These are phyloP conservation scores for Forsythia suspensa DNA, from an alignment of 257 asterid genomes.

Conservation along the genomic window DNA sequence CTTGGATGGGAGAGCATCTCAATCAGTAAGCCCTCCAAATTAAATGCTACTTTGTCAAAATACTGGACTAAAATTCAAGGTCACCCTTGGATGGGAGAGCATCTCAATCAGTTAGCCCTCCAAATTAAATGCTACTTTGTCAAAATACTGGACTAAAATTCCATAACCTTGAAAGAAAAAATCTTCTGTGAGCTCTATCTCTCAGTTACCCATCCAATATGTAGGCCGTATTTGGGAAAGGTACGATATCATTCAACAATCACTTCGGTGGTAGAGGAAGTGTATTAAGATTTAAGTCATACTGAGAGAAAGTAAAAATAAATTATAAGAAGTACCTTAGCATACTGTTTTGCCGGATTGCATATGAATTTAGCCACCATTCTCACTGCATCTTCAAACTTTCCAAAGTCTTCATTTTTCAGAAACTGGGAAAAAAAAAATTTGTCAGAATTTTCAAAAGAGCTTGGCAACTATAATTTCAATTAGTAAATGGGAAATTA, in stretches of 20 bases:
- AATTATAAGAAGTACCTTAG: constrained; percentile 44
- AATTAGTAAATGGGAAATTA: not conserved
- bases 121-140: too few relatives aligned
- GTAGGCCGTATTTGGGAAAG: not conserved
- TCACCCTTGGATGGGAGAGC: too few relatives aligned
- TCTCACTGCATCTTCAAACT: constrained; percentile 59
- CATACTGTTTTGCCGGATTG: constrained; percentile 59
- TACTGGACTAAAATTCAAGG: too few relatives aligned
- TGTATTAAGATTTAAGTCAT: not conserved
- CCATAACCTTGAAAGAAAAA: too few relatives aligned
- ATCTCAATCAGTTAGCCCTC: too few relatives aligned
- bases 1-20: too few relatives aligned
- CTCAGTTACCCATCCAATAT: too few relatives aligned
- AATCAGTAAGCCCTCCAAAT: too few relatives aligned
- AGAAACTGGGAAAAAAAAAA: constrained; percentile 44
- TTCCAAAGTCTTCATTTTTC: constrained; percentile 42
- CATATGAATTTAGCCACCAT: constrained; percentile 54
- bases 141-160: too few relatives aligned
- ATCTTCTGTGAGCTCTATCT: too few relatives aligned
- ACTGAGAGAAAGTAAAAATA: not conserved
- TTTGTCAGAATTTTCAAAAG: not conserved
- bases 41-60: too few relatives aligned
- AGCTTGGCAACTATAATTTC: not conserved
- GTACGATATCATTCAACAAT: not conserved
- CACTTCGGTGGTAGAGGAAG: not conserved